phyloP scores from a whole-genome alignment of 2,329 filamentous ascomycete genomes.

The Zarea fungicola region DNA sequence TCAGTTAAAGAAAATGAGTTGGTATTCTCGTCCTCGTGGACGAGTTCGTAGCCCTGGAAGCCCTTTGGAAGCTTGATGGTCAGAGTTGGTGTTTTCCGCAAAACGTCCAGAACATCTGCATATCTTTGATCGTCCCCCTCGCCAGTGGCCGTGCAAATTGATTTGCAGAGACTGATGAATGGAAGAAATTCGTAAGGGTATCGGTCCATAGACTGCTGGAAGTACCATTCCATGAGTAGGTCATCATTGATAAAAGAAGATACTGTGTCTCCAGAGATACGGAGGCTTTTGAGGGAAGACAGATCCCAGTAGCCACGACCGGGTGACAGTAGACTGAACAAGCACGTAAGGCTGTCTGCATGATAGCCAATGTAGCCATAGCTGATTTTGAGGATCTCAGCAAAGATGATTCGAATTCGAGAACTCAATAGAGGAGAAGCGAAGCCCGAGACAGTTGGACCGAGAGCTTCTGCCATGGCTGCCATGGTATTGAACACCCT shows the following conservation, averaged over 20 bases:
- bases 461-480: constrained; percentile 44
- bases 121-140: constrained; percentile 27
- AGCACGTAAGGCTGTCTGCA: constrained; percentile 61
- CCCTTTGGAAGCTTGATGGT: constrained; percentile 69
- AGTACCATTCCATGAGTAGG: constrained; percentile 50
- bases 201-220: constrained; percentile 65
- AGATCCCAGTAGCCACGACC: constrained; percentile 50
- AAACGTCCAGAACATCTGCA: constrained; percentile 55
- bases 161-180: constrained; percentile 67
- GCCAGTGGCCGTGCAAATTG: constrained; percentile 42
- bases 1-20: constrained; percentile 68
- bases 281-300: constrained; percentile 31
- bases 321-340: constrained; percentile 59
- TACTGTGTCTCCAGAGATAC: constrained; percentile 28
- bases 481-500: constrained; percentile 50
- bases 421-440: constrained; percentile 54
- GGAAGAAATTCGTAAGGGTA: constrained; percentile 84
- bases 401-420: constrained; percentile 57
- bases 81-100: constrained; percentile 66
- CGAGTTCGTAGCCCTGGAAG: constrained; percentile 71
- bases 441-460: constrained; percentile 39
- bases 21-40: constrained; percentile 79
- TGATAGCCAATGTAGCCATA: constrained; percentile 66
- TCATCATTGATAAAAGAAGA: constrained; percentile 32
- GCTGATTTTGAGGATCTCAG: constrained; percentile 66